These are phyloP conservation scores for Coffea eugenioides DNA, from an alignment of 257 asterid genomes.

Conservation along the genomic window DNA sequence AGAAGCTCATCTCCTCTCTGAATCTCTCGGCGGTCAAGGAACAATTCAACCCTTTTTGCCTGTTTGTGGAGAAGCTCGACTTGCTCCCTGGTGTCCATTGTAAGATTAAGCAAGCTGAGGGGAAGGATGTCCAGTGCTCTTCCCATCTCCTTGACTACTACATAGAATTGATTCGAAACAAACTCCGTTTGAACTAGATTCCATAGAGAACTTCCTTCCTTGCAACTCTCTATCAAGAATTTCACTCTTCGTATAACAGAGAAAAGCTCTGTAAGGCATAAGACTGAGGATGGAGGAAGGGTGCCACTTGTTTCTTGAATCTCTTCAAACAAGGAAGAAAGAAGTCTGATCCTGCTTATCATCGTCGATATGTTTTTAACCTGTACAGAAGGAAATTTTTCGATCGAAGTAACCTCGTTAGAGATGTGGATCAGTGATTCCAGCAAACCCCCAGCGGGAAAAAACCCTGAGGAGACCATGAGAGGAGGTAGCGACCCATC, in stretches of 20 bases:
- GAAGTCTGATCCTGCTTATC: conserved; percentile 57
- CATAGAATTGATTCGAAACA: conserved; percentile 50
- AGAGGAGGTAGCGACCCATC: conserved; percentile 39
- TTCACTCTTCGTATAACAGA: conserved; percentile 49
- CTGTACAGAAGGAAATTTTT: conserved; percentile 46
- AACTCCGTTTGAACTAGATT: conserved; percentile 66
- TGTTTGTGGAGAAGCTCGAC: conserved; percentile 79
- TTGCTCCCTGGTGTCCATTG: conserved; percentile 71
- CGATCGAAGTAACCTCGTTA: conserved; percentile 36
- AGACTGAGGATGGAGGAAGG: conserved; percentile 69
- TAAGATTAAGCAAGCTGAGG: conserved; percentile 59
- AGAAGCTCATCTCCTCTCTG: conserved; percentile 55
- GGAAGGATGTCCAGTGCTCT: conserved; percentile 80
- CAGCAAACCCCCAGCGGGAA: conserved; percentile 49
- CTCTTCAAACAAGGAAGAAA: conserved; percentile 72
- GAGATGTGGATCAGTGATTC: conserved; percentile 60
- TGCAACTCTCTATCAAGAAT: conserved; percentile 46
- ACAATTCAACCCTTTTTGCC: conserved; percentile 52
- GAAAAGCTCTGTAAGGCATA: conserved; percentile 70
- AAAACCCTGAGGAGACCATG: conserved; percentile 58
- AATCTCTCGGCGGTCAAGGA: conserved; percentile 45
- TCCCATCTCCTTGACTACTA: conserved; percentile 57
- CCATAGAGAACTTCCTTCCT: conserved; percentile 67
- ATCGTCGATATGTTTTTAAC: conserved; percentile 49
- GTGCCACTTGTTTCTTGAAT: conserved; percentile 50